These are phyloP conservation scores for Hypoxylon cercidicola DNA, from an alignment of 495 filamentous ascomycete genomes.

Conservation along the genomic window DNA sequence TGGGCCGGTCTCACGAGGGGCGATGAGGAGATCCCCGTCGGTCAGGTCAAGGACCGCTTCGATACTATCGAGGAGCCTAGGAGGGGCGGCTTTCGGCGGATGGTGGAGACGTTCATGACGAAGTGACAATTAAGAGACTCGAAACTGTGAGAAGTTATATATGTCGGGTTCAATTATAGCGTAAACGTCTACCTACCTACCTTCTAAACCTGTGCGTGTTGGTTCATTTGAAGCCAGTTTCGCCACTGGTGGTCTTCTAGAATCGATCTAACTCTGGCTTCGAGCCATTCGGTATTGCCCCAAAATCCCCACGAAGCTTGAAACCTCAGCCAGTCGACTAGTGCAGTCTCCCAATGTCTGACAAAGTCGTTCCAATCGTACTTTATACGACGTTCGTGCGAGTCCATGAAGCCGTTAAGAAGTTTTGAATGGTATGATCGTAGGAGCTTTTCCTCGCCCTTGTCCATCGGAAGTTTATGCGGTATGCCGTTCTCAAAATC, in stretches of 20 bases:
- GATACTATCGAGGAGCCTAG: constrained; percentile 27
- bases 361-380: constrained; percentile 54
- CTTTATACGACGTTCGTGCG: constrained; percentile 12
- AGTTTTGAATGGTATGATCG: constrained; percentile 48
- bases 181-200: neutral
- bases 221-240: constrained; percentile 33
- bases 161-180: too few species aligned
- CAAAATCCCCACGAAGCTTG: constrained; percentile 61
- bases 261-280: constrained; percentile 47
- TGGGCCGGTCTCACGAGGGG: constrained; percentile 62
- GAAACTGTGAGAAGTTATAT: constrained; percentile 7
- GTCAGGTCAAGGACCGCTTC: constrained; percentile 27
- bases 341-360: constrained; percentile 57
- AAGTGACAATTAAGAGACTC: constrained; percentile 7
- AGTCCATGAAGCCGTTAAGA: constrained; percentile 13
- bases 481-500: constrained; percentile 27
- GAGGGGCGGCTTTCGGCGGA: constrained; percentile 17
- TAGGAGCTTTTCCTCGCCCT: constrained; percentile 49
- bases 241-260: constrained; percentile 37
- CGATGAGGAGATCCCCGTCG: constrained; percentile 59
- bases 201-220: neutral
- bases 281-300: constrained; percentile 59
- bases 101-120: constrained; percentile 28
- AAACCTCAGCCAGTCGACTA: constrained; percentile 61
- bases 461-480: constrained; percentile 37